phyloP scores from a whole-genome alignment of 2,329 filamentous ascomycete genomes.

The Pseudogymnoascus sp. region DNA sequence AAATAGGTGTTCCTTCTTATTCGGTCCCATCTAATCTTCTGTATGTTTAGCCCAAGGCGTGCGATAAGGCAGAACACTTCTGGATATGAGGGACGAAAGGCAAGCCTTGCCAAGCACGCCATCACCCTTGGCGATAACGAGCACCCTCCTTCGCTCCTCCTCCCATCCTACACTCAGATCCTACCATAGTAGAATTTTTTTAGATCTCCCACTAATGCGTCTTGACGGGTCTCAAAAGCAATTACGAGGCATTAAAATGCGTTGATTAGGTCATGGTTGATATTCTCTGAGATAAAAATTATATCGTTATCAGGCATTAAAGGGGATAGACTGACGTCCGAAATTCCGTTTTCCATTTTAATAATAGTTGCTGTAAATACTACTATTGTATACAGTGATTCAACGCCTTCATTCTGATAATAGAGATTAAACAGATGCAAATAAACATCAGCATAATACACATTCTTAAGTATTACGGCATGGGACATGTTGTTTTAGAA shows the following conservation, averaged over 20 bases:
- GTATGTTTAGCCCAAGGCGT: not conserved
- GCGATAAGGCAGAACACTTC: not conserved
- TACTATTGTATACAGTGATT: too few relatives aligned
- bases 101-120: not conserved
- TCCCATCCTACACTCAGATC: not conserved
- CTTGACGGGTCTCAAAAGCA: not conserved
- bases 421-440: too few relatives aligned
- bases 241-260: not conserved
- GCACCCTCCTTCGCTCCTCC: not conserved
- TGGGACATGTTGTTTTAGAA: not conserved
- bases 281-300: not conserved
- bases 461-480: not conserved
- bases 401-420: too few relatives aligned
- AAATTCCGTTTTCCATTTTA: not conserved
- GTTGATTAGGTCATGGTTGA: not conserved
- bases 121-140: slow-evolving; percentile 4
- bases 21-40: not conserved
- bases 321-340: not conserved
- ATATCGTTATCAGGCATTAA: not conserved
- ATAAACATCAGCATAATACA: not conserved
- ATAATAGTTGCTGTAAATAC: too few relatives aligned
- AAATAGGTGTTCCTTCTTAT: not conserved
- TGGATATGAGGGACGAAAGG: not conserved
- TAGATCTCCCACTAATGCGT: not conserved
- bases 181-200: not conserved